A percentile compares a stretch with the other conserved stretches of the same genome.
These are phyloP conservation scores for Nematodospora valgi DNA, from an alignment of 805 yeast genomes.

Conservation along the genomic window DNA sequence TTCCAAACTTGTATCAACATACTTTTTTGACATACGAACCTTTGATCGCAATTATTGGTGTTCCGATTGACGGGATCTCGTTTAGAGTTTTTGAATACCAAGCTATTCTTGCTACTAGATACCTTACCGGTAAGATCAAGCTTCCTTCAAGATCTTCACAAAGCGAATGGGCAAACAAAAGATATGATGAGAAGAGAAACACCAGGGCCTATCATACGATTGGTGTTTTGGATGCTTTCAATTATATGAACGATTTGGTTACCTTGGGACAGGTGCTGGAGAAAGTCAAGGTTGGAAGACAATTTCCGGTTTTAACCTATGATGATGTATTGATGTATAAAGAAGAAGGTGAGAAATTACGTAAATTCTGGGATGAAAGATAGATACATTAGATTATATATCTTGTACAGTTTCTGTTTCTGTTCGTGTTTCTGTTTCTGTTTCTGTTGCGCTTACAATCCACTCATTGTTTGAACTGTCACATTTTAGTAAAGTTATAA, in stretches of 20 bases:
- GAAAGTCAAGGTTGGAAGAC: slow-evolving; percentile 15
- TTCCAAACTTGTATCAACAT: slow-evolving; percentile 55
- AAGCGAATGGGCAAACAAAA: slow-evolving; percentile 37
- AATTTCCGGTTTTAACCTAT: slow-evolving; percentile 18
- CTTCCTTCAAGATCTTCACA: slow-evolving; percentile 51
- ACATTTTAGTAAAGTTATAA: background rate
- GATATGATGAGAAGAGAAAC: slow-evolving; percentile 40
- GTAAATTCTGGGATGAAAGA: slow-evolving; percentile 20
- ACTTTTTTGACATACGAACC: slow-evolving; percentile 58
- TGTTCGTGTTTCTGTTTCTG: background rate
- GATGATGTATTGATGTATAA: slow-evolving; percentile 14
- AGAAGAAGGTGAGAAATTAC: slow-evolving; percentile 15
- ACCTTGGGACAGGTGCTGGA: slow-evolving; percentile 19
- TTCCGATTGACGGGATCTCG: slow-evolving; percentile 61
- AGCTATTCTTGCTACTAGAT: slow-evolving; percentile 61
- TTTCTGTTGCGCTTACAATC: slow-evolving; percentile 1
- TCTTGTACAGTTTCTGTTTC: background rate
- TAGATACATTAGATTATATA: slow-evolving; percentile 4
- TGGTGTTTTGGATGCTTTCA: slow-evolving; percentile 27
- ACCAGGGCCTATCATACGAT: slow-evolving; percentile 35
- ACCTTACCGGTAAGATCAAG: slow-evolving; percentile 51
- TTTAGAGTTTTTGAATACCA: slow-evolving; percentile 61
- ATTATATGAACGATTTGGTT: slow-evolving; percentile 20
- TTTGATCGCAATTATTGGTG: slow-evolving; percentile 58
- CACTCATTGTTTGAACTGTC: slow-evolving; percentile 1